Evolutionary conservation across 169 alveolate species (phyloP), one percentile per base, ranked within the genome.

Genomic region (Cryptosporidium sp.): DNA sequence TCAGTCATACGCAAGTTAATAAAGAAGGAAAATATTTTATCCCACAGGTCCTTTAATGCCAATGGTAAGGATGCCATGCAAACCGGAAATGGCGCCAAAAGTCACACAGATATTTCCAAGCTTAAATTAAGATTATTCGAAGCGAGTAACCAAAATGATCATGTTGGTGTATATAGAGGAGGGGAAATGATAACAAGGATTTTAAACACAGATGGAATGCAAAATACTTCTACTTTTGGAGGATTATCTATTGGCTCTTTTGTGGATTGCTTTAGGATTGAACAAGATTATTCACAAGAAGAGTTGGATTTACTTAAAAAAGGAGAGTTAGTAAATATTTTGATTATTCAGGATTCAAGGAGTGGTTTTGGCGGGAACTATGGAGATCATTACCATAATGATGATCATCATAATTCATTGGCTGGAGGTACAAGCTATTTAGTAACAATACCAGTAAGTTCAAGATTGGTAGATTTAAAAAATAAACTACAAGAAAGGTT

Each of bases 281-380:
- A 80, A n/a, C 60, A 18, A n/a, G 89, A 80, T 18, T 61, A 61
- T 37, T 33, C 80, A 0, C 51, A n/a, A n/a, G 80, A 80, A n/a
- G 89, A 80, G 75, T 52, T 60, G 35, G 56, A 33, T 0, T 37
- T 23, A 26, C 89, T 80, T 26, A 48, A 26, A 14, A 60, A 37
- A 18, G 89, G 89, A 14, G 89, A 80, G 16, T 6, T 80, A 31
- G 48, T 39, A 12, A 39, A 31, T 42, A 75, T 80, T 26, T 62
- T 80, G 62, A 53, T 80, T 7, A 80, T 80, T 1, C 89, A 80
- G 51, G 89, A 60, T 45, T 45, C 62, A 31, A 80, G 75, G 12
- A 61, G 58, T 5, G 52, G 72, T 9, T n/a, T n/a, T 2, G 51
- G 42, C 3, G 72, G 52, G 26, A n/a, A 5, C 7, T n/a, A 65